phyloP scores from a whole-genome alignment of 805 yeast species.

The Saturnispora zaruensis region DNA sequence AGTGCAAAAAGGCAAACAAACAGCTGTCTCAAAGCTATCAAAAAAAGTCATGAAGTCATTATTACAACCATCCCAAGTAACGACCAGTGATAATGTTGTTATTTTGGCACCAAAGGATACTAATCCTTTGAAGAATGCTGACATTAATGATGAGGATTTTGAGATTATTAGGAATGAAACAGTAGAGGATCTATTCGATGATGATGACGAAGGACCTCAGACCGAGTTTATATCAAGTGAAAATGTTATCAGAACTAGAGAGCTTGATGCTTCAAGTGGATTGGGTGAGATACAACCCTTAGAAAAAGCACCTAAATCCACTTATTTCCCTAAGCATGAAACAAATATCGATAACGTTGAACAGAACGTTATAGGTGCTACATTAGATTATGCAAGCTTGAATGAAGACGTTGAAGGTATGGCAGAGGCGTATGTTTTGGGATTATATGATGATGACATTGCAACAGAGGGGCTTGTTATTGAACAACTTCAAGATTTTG shows the following conservation, averaged over 20 bases:
- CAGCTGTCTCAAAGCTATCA: not conserved
- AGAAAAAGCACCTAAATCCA: not conserved
- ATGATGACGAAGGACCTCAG: slow-evolving; percentile 14
- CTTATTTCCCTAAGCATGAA: slow-evolving; percentile 10
- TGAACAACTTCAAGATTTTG: slow-evolving; percentile 46
- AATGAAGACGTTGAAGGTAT: slow-evolving; percentile 44
- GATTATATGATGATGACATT: slow-evolving; percentile 53
- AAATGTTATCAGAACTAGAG: not conserved
- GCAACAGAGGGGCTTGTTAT: slow-evolving; percentile 49
- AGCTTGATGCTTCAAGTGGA: slow-evolving; percentile 1
- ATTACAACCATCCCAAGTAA: not conserved
- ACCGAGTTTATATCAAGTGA: slow-evolving; percentile 5
- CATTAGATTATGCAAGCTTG: slow-evolving; percentile 34
- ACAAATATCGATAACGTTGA: not conserved
- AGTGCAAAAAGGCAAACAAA: not conserved
- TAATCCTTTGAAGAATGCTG: slow-evolving; percentile 16
- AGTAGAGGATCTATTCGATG: slow-evolving; percentile 15
- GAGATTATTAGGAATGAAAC: slow-evolving; percentile 17
- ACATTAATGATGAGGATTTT: slow-evolving; percentile 17
- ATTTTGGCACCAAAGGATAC: slow-evolving; percentile 16
- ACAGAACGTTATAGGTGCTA: slow-evolving; percentile 19
- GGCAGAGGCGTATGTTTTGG: slow-evolving; percentile 53
- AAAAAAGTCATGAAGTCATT: slow-evolving; percentile 14
- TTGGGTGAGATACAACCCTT: not conserved
- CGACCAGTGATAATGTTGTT: not conserved